phyloP scores from a whole-genome alignment of 2,329 filamentous ascomycete genomes.

The Ceratocystis smalleyi region DNA sequence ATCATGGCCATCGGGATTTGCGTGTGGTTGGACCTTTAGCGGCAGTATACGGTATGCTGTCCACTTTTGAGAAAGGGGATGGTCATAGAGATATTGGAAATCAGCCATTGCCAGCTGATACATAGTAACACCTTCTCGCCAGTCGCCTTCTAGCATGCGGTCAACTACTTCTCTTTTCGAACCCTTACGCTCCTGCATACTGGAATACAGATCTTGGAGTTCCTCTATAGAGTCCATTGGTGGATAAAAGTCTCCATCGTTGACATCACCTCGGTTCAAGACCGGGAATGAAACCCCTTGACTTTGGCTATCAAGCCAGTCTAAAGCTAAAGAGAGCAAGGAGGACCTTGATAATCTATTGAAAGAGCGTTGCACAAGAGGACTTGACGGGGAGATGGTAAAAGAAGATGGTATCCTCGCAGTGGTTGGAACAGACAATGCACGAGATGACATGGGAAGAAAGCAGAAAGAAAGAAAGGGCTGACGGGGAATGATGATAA shows the following conservation, averaged over 20 bases:
- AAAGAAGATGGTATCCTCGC: slow-evolving; percentile 56
- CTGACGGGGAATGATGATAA: background rate
- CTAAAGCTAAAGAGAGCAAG: slow-evolving; percentile 54
- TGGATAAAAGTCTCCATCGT: slow-evolving; percentile 51
- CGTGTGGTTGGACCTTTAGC: slow-evolving; percentile 27
- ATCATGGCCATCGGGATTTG: slow-evolving; percentile 21
- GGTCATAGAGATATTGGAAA: slow-evolving; percentile 49
- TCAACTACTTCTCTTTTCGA: slow-evolving; percentile 47
- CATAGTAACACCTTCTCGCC: slow-evolving; percentile 47
- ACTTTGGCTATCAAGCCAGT: slow-evolving; percentile 61
- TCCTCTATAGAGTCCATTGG: slow-evolving; percentile 49
- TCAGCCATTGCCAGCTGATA: slow-evolving; percentile 57
- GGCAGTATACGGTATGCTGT: slow-evolving; percentile 44
- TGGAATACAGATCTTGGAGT: slow-evolving; percentile 48
- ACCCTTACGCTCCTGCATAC: slow-evolving; percentile 44
- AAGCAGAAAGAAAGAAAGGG: background rate
- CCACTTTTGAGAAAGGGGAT: slow-evolving; percentile 49
- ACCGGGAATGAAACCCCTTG: slow-evolving; percentile 35
- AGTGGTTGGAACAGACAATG: slow-evolving; percentile 51
- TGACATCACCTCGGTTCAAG: slow-evolving; percentile 33
- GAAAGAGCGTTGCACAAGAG: slow-evolving; percentile 49
- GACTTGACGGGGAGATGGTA: slow-evolving; percentile 49
- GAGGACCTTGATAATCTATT: slow-evolving; percentile 55
- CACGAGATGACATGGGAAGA: background rate
- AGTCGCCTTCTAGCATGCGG: slow-evolving; percentile 51